Evolutionary conservation across 2,329 filamentous ascomycete genomes (phyloP).

Genomic region (Talaromyces sp.): DNA sequence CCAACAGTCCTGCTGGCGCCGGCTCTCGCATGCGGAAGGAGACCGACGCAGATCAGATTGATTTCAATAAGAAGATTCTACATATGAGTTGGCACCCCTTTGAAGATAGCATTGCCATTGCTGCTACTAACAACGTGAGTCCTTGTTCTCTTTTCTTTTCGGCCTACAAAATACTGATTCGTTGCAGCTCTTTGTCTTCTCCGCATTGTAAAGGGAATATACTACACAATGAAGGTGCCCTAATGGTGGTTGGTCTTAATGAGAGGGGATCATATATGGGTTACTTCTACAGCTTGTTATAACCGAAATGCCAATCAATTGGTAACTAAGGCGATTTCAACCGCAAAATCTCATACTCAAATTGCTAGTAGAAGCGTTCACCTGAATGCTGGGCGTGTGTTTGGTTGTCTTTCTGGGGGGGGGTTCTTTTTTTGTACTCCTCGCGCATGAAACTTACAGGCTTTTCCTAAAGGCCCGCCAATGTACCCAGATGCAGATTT

Average conservation of each 20-base stretch:
- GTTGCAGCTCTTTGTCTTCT: slow-evolving; percentile 69
- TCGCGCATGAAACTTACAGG: neutral
- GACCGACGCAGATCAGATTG: slow-evolving; percentile 97
- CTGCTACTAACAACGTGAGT: slow-evolving; percentile 97
- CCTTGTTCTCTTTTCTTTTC: neutral
- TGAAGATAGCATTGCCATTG: slow-evolving; percentile 98
- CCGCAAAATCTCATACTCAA: slow-evolving; percentile 5
- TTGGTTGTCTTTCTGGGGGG: neutral
- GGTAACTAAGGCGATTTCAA: slow-evolving; percentile 3
- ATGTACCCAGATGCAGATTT: neutral
- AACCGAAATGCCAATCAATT: neutral
- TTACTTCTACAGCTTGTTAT: neutral
- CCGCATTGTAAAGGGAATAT: slow-evolving; percentile 53
- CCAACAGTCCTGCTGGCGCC: slow-evolving; percentile 80
- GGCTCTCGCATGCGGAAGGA: slow-evolving; percentile 97
- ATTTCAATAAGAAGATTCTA: slow-evolving; percentile 99
- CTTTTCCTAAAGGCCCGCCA: neutral
- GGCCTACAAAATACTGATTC: slow-evolving; percentile 9
- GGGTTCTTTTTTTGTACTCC: neutral
- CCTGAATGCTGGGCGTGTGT: slow-evolving; percentile 7
- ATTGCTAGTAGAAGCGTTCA: slow-evolving; percentile 7
- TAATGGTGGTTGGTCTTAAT: neutral
- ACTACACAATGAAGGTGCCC: neutral
- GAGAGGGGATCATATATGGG: neutral
- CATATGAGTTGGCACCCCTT: slow-evolving; percentile 99